Percentiles rank a stretch among this genome's conserved stretches.
Conservation (phyloP, 371 early-diverging fungal genomes). For the Circinella umbellata region DNA sequence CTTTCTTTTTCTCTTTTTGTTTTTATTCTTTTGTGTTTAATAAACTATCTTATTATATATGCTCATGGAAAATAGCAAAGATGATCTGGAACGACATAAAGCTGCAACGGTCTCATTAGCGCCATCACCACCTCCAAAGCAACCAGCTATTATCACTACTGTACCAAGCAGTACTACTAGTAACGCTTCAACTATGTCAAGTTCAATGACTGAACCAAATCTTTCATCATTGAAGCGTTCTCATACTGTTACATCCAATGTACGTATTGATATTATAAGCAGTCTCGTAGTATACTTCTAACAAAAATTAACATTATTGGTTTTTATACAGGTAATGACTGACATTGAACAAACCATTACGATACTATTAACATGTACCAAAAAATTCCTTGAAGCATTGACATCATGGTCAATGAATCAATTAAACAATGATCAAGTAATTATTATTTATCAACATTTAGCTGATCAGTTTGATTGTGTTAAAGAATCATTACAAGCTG, state of each 20-base stretch:
- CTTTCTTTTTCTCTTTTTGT: neutral
- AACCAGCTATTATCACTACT: neutral
- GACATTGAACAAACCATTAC: conserved; percentile 60
- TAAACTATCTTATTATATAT: neutral
- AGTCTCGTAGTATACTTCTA: too few species aligned
- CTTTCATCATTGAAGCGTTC: neutral
- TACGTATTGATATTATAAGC: neutral
- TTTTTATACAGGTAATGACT: conserved; percentile 39
- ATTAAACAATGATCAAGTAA: conserved; percentile 46
- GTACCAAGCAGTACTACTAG: neutral
- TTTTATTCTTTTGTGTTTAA: too few species aligned
- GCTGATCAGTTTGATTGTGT: conserved; percentile 46
- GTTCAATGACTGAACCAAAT: neutral
- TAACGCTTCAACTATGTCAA: neutral
- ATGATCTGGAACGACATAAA: conserved; percentile 9
- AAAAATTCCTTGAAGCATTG: conserved; percentile 57
- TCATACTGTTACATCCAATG: neutral
- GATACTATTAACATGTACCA: conserved; percentile 56
- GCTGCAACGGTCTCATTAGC: conserved; percentile 8
- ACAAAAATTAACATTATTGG: too few species aligned
- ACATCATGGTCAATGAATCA: conserved; percentile 59
- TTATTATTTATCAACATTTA: conserved; percentile 41
- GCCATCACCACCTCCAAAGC: neutral
- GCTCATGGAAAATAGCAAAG: conserved; percentile 2
- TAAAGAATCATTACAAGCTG: conserved; percentile 50